Evolutionary conservation across 2,329 filamentous ascomycete species (phyloP), one percentile per base, ranked within the genome.

Genomic region (Clarireedia paspali): DNA sequence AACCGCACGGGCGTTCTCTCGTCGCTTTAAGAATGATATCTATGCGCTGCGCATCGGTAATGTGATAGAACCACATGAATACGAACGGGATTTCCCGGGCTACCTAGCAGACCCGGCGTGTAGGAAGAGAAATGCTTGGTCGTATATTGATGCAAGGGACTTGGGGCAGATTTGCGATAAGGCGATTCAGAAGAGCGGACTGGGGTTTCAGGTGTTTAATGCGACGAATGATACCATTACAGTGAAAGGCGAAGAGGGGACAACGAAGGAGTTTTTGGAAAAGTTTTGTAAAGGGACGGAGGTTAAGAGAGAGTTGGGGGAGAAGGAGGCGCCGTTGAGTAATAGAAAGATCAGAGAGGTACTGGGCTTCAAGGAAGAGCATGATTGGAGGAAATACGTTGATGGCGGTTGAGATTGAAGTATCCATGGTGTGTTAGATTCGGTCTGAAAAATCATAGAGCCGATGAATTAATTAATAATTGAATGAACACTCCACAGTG

Each of bases 131-230:
- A 82, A 84, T 64, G 82, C 78, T 0, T 85, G 82, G 82, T 77
- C 74, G 23, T 85, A 86, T 65, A 82, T 81, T 23, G 82, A 85
- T 65, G 79, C 80, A 0, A 68, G 81, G 4, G 82, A 85, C 62
- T 66, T 85, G 2, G 83, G 81, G 0, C 78, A 81, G 67, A 84
- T 85, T 56, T 84, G 79, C 63, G 72, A 83, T 59, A 63, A 79
- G 7, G 75, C 73, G 17, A 72, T 84, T 4, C 61, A 74, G 58
- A 79, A 76, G 60, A 73, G 75, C 63, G 80, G 78, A 0, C 63
- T 85, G 9, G 82, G 82, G 0, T 85, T 82, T 61, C 80, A 85
- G 64, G 70, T 84, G 0, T 85, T 85, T 68, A 85, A 85, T 63
- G 82, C 81, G 1, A 82, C 80, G 0, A 85, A 85, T 63, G 76